Evolutionary conservation across 495 filamentous ascomycete genomes (phyloP), one percentile per base, ranked within the genome.

Genomic region (Baudoinia panamericana): DNA sequence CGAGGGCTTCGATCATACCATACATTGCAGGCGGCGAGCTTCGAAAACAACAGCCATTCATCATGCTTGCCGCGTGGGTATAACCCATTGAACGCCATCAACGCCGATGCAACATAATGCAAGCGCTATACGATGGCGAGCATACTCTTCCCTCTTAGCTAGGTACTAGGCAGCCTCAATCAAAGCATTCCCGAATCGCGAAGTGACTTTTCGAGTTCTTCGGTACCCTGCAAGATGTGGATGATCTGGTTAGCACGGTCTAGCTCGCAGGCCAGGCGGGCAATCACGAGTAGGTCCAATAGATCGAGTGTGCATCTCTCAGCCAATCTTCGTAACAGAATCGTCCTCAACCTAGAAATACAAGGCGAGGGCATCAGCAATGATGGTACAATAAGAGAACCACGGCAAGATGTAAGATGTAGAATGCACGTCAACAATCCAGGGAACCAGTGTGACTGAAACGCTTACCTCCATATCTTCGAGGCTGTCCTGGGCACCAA

Each of bases 391-490:
- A 41, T 40, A 25, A 36, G 40, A 15, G 39, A 36, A 5, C 42
- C 26, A 32, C 18, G 31, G 30, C 26, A 29, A 19, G 39, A 30
- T 23, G 23, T 20, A 21, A 39, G 6, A 40, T 18, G 15, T 12
- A 40, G 33, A 37, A n/a, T n/a, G n/a, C n/a, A n/a, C n/a, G n/a
- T 27, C 35, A 38, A 23, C 34, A 40, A 12, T 39, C 34, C 16
- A 39, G 43, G n/a, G 20, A 30, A 5, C 44, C 36, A 21, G 44
- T 41, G 9, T 22, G n/a, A n/a, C n/a, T n/a, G n/a, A n/a, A n/a
- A n/a, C n/a, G n/a, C 86, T 75, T 56, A 93, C 87, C 84, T 95
- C 87, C 76, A 93, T 90, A 56, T 95, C 87, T 63, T 95, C 87
- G 46, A 95, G 63, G 45, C 84, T 84, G 61, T 95, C 87, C 62